Evolutionary conservation across 2,329 filamentous ascomycete species (phyloP).

Genomic region (Aspergillus nomiae): DNA sequence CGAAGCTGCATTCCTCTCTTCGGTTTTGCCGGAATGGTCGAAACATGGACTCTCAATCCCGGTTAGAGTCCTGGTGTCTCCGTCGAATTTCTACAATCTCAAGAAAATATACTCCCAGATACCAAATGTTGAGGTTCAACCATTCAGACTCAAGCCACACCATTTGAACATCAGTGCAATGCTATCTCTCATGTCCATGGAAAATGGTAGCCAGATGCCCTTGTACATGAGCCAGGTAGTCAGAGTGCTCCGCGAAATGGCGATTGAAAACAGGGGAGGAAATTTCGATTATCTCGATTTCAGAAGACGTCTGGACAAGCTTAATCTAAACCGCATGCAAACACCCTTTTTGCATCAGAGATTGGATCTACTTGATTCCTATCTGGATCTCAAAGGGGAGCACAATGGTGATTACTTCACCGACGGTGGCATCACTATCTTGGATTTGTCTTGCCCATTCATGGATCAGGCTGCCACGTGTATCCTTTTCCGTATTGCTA

Average conservation of each 20-base stretch:
- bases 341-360: slow-evolving; percentile 59
- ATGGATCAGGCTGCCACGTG: slow-evolving; percentile 68
- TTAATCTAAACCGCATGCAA: slow-evolving; percentile 54
- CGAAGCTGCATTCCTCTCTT: slow-evolving; percentile 59
- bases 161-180: slow-evolving; percentile 57
- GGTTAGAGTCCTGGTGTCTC: slow-evolving; percentile 56
- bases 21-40: slow-evolving; percentile 28
- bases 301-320: slow-evolving; percentile 35
- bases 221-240: slow-evolving; percentile 53
- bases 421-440: slow-evolving; percentile 51
- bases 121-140: slow-evolving; percentile 14
- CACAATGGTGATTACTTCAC: slow-evolving; percentile 15
- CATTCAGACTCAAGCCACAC: slow-evolving; percentile 20
- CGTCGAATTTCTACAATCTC: slow-evolving; percentile 49
- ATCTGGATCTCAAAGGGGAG: slow-evolving; percentile 48
- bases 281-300: slow-evolving; percentile 51
- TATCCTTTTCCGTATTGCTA: slow-evolving; percentile 70
- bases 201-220: slow-evolving; percentile 43
- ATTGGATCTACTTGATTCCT: slow-evolving; percentile 65
- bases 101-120: slow-evolving; percentile 47
- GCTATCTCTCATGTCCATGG: slow-evolving; percentile 58
- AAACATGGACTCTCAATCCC: slow-evolving; percentile 33
- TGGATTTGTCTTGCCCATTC: slow-evolving; percentile 74
- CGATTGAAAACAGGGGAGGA: slow-evolving; percentile 37
- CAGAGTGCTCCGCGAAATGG: slow-evolving; percentile 56